Evolutionary conservation across 306 rosid species (phyloP).

Genomic region (Boehmeria nivea): DNA sequence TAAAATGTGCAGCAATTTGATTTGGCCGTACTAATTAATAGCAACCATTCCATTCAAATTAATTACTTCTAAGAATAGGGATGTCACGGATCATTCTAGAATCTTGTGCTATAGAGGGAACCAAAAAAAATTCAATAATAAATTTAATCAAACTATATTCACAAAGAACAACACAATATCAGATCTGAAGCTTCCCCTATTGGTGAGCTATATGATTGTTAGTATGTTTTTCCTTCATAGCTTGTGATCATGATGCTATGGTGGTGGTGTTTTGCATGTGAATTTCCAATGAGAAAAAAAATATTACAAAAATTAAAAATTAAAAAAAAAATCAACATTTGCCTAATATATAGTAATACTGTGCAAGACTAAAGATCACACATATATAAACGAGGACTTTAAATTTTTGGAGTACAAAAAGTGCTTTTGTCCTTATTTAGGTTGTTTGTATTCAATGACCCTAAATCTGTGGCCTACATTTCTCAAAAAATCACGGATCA

Average conservation of each 20-base stretch:
- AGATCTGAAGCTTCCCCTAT: constrained; percentile 16
- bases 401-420: constrained; percentile 29
- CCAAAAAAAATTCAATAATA: not conserved
- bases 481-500: constrained; percentile 51
- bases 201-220: constrained; percentile 1
- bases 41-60: constrained; percentile 5
- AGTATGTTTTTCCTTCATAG: not conserved
- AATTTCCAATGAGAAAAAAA: constrained; percentile 22
- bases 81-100: constrained; percentile 64
- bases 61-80: constrained; percentile 4
- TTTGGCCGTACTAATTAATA: constrained; percentile 12
- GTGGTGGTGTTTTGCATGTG: constrained; percentile 30
- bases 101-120: constrained; percentile 21
- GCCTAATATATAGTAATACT: not conserved
- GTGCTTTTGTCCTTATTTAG: constrained; percentile 21
- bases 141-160: not conserved
- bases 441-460: constrained; percentile 3
- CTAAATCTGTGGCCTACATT: constrained; percentile 24
- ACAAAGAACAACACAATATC: constrained; percentile 16
- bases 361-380: not conserved
- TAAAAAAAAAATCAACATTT: not conserved
- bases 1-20: constrained; percentile 2
- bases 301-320: not conserved
- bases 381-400: not conserved
- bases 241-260: constrained; percentile 13